Conservation (phyloP, 495 filamentous ascomycete species). For the Aspergillus taichungensis region DNA sequence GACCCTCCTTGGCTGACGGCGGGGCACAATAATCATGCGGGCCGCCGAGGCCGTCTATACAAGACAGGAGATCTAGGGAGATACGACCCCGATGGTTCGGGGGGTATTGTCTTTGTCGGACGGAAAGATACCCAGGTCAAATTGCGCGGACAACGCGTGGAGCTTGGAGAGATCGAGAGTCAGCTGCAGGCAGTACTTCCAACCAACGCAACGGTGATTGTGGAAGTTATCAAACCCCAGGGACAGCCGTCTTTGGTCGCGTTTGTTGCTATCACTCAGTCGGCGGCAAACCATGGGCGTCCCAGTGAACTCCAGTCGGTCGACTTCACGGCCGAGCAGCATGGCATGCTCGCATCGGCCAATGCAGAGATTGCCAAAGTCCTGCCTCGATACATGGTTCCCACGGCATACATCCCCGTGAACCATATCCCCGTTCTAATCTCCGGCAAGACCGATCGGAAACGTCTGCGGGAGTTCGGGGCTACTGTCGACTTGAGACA, state of each 20-base stretch:
- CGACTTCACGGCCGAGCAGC: constrained; percentile 13
- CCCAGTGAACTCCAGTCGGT: constrained; percentile 9
- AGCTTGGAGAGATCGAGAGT: constrained; percentile 47
- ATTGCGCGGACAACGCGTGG: constrained; percentile 52
- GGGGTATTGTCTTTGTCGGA: constrained; percentile 47
- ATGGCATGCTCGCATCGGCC: constrained; percentile 13
- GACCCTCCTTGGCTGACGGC: constrained; percentile 39
- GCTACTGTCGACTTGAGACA: constrained; percentile 24
- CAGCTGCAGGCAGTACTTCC: constrained; percentile 26
- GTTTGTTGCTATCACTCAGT: constrained; percentile 24
- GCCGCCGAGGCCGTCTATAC: constrained; percentile 33
- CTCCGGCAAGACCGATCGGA: constrained; percentile 39
- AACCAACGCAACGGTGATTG: constrained; percentile 24
- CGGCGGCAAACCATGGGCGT: constrained; percentile 12
- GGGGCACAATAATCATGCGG: constrained; percentile 25
- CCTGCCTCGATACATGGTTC: constrained; percentile 38
- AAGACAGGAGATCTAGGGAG: constrained; percentile 46
- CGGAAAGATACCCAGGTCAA: constrained; percentile 57
- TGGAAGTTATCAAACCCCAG: constrained; percentile 30
- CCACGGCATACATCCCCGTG: constrained; percentile 33
- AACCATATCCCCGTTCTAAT: constrained; percentile 30
- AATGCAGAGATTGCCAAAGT: constrained; percentile 21
- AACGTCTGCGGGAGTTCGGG: constrained; percentile 25
- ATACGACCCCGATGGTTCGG: constrained; percentile 44
- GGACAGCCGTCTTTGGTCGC: constrained; percentile 28